phyloP scores from a whole-genome alignment of 257 asterid species.

The Petunia axillaris region DNA sequence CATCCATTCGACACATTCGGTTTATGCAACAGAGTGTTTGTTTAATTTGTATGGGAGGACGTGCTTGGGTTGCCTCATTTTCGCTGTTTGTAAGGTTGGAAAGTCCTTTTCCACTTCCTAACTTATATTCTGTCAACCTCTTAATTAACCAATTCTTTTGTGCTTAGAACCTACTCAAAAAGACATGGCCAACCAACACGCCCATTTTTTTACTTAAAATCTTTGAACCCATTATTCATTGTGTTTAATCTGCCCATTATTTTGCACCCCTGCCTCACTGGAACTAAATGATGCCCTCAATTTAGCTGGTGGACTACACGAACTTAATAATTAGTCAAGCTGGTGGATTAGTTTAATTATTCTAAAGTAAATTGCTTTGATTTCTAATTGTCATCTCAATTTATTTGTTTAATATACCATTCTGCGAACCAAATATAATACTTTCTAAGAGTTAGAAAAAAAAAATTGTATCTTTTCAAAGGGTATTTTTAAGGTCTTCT shows the following conservation, averaged over 20 bases:
- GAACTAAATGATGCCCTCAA: constrained; percentile 14
- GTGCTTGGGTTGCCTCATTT: constrained; percentile 59
- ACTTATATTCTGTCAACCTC: constrained; percentile 42
- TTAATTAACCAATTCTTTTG: constrained; percentile 26
- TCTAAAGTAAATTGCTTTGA: too few species aligned
- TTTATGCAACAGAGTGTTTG: not conserved
- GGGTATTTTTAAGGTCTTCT: not conserved
- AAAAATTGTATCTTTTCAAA: not conserved
- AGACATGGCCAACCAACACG: constrained; percentile 42
- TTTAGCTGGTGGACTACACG: constrained; percentile 18
- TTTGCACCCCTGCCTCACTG: not conserved
- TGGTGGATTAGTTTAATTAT: not conserved
- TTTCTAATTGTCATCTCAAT: too few species aligned
- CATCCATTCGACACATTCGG: too few species aligned
- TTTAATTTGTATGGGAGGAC: constrained; percentile 25
- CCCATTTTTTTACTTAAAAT: not conserved
- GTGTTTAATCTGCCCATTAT: not conserved
- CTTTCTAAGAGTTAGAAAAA: not conserved
- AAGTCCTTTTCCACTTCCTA: constrained; percentile 79
- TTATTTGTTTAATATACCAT: not conserved
- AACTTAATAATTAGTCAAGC: constrained; percentile 23
- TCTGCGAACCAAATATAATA: constrained; percentile 11
- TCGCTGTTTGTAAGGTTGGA: constrained; percentile 70
- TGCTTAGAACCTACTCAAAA: constrained; percentile 50
- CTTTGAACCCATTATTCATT: not conserved